Evolutionary conservation across 2,329 filamentous ascomycete species (phyloP), one percentile per base, ranked within the genome.

Genomic region (Gliomastix tumulicola): DNA sequence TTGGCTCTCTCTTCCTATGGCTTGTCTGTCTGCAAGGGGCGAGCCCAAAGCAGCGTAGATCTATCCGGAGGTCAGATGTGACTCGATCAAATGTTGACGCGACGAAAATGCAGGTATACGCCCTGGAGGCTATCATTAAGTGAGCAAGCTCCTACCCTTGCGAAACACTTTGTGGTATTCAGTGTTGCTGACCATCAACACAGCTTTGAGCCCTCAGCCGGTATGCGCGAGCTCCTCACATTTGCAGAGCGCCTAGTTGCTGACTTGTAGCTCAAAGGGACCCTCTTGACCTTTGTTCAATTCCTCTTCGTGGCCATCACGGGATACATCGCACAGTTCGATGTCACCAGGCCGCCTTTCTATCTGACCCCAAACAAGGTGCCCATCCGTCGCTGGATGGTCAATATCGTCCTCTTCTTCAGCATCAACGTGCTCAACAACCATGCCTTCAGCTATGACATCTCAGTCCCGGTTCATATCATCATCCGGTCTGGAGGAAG

Each of bases 361-460:
- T 90, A 86, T 51, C 60, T 97, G 31, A 78, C 76, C 39, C 76
- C 76, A 15, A 88, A 89, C 46, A 79, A 78, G 35, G 87, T 97
- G 5, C 92, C 92, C 0, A 68, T 97, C 37, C 72, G 73, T 33
- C 84, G 87, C 55, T 97, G 92, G 89, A 55, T 86, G 34, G 69
- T 90, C 51, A 96, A 94, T 55, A 95, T 95, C 30, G 67, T 84
- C 5, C 76, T 96, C 48, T 97, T 97, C 63, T 92, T 94, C 57
- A 76, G 76, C 43, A 92, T 98, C 62, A 98, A 97, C 51, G 79
- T 97, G 40, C 66, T 98, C 54, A 98, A 98, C 64, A 98, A 98
- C 52, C 90, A 90, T 69, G 92, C 90, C 7, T 98, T 98, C 59
- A 89, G 88, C 44, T 98, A 96, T 64, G 82, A 88, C 49, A 97